Evolutionary conservation across 345 rosid species (phyloP).

Genomic region (Eucalyptus sp.): DNA sequence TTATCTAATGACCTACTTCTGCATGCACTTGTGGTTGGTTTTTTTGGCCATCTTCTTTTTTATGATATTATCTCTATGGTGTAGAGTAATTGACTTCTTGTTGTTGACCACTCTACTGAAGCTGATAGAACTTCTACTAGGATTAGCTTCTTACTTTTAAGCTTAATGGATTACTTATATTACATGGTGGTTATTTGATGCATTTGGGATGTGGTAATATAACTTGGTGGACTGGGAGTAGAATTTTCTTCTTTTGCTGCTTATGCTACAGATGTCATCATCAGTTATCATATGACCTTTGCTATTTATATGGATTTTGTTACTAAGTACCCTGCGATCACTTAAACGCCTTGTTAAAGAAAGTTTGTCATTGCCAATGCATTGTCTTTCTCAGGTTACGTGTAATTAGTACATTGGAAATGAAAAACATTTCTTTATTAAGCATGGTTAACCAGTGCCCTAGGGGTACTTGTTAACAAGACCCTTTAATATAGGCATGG

Average conservation of each 20-base stretch:
- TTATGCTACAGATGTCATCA: neutral
- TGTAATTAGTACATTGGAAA: neutral
- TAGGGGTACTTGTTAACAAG: neutral
- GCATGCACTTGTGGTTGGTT: neutral
- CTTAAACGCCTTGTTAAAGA: neutral
- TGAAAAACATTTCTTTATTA: neutral
- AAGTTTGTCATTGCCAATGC: neutral
- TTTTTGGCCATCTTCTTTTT: neutral
- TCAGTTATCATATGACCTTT: neutral
- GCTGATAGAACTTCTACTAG: neutral
- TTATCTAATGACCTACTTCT: neutral
- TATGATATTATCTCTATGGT: neutral
- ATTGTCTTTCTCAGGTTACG: neutral
- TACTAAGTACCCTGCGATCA: neutral
- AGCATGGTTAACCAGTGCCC: neutral
- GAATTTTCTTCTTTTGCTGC: neutral
- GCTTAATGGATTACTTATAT: neutral
- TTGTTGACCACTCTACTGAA: neutral
- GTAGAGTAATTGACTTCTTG: neutral
- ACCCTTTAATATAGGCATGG: neutral
- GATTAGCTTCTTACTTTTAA: neutral
- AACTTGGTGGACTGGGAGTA: neutral
- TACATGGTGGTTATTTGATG: neutral
- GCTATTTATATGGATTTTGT: neutral
- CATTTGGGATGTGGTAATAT: neutral